A percentile compares a stretch with the other conserved stretches of the same genome.
phyloP scores from a whole-genome alignment of 768 basidiomycete species.

The Lentinula lateritia region DNA sequence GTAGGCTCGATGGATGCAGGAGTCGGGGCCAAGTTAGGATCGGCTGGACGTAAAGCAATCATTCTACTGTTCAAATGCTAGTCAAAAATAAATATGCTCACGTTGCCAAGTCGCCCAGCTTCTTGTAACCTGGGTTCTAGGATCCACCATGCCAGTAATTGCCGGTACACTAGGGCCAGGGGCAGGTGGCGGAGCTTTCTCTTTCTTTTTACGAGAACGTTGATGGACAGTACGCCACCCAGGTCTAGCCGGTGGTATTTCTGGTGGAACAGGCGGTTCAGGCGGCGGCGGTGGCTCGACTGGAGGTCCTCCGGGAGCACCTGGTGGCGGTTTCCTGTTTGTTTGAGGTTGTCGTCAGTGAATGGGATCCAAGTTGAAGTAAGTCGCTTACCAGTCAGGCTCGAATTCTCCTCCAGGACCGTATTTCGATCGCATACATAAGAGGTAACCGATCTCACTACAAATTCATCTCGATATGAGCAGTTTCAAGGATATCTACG shows the following conservation, averaged over 20 bases:
- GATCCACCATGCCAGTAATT: constrained; percentile 23
- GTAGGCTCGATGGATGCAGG: constrained; percentile 57
- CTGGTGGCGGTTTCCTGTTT: constrained; percentile 38
- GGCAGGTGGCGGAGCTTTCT: constrained; percentile 26
- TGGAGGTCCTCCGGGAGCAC: constrained; percentile 37
- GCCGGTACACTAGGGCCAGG: constrained; percentile 24
- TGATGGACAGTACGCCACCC: constrained; percentile 57
- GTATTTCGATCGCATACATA: constrained; percentile 69
- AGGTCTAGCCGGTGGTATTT: constrained; percentile 40
- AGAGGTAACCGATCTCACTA: constrained; percentile 72
- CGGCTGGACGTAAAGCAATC: constrained; percentile 33
- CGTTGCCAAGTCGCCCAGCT: constrained; percentile 69
- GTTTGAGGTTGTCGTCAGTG: constrained; percentile 9
- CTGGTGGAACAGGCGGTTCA: constrained; percentile 31
- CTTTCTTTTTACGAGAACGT: constrained; percentile 38
- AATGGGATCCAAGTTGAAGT: background rate
- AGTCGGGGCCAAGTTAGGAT: constrained; percentile 51
- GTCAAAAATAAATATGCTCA: constrained; percentile 26
- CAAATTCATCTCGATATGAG: background rate
- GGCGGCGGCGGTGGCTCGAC: constrained; percentile 36
- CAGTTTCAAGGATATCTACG: background rate
- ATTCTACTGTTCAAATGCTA: background rate
- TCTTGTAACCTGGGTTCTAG: constrained; percentile 32
- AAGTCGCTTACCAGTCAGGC: constrained; percentile 56
- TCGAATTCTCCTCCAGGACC: constrained; percentile 85